Evolutionary conservation across 768 basidiomycete genomes (phyloP).

Genomic region (Trametes punicea): DNA sequence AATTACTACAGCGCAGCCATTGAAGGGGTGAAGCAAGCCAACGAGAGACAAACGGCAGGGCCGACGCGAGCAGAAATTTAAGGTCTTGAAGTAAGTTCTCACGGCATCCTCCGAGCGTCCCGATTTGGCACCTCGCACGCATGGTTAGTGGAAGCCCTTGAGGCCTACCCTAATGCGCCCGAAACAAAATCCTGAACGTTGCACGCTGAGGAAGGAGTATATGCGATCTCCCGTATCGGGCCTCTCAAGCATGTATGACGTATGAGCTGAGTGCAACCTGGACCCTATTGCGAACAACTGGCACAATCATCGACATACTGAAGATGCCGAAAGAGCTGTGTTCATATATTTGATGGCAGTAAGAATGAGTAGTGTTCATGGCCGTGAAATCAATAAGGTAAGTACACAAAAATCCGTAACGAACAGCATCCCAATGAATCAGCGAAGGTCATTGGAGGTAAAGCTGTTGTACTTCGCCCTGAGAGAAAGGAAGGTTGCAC

Average conservation of each 20-base stretch:
- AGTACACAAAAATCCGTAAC: constrained; percentile 1
- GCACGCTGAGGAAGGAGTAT: no score
- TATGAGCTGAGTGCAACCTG: no score
- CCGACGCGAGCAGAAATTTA: not conserved
- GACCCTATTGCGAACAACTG: no score
- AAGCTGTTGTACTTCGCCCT: constrained; percentile 73
- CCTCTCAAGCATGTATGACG: no score
- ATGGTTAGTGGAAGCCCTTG: no score
- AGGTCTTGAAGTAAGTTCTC: not conserved
- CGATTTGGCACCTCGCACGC: not conserved
- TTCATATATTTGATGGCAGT: no score
- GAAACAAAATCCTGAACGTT: no score
- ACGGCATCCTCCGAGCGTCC: not conserved
- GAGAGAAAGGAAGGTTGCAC: constrained; percentile 77
- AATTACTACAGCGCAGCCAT: not conserved
- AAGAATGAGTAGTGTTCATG: no score
- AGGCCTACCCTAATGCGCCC: no score
- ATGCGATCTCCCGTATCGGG: no score
- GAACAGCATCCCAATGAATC: constrained; percentile 22
- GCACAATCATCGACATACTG: no score
- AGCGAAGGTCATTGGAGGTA: constrained; percentile 48
- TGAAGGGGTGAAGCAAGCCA: not conserved
- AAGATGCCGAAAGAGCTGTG: no score
- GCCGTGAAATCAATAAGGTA: constrained; percentile 8
- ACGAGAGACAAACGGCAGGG: not conserved